A percentile compares a stretch with the other conserved stretches of the same genome.
These are phyloP conservation scores for Tricholoma hemisulphureum DNA, from an alignment of 768 basidiomycete genomes.

Conservation along the genomic window DNA sequence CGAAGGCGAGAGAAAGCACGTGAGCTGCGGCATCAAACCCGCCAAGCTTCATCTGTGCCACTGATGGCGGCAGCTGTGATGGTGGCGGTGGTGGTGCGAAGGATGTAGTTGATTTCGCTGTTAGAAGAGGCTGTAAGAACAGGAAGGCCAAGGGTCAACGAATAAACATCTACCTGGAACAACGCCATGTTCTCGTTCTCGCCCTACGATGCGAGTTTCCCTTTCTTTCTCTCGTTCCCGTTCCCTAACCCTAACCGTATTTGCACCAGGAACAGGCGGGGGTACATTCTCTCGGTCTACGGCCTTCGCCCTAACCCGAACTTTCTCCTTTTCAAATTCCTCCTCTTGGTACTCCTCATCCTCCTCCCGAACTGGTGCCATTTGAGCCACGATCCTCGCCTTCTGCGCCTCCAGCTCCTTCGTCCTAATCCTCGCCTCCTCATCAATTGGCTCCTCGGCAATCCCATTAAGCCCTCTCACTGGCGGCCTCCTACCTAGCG, in stretches of 20 bases:
- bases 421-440: conserved; percentile 41
- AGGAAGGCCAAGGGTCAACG: background rate
- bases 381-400: conserved; percentile 90
- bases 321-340: conserved; percentile 23
- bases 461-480: conserved; percentile 45
- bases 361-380: conserved; percentile 66
- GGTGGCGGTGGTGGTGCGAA: conserved; percentile 17
- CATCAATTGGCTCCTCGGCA: conserved; percentile 34
- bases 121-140: background rate
- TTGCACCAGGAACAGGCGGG: conserved; percentile 8
- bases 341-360: conserved; percentile 32
- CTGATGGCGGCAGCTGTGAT: conserved; percentile 15
- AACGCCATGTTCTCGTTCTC: conserved; percentile 2
- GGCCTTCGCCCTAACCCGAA: conserved; percentile 18
- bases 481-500: conserved; percentile 45
- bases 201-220: conserved; percentile 4
- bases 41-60: conserved; percentile 30
- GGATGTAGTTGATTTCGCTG: conserved; percentile 8
- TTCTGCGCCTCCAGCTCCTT: conserved; percentile 90
- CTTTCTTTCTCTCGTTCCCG: conserved; percentile 14
- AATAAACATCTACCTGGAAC: conserved; percentile 7
- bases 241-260: conserved; percentile 12
- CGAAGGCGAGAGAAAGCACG: conserved; percentile 57
- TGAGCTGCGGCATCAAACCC: conserved; percentile 68
- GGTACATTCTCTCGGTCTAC: conserved; percentile 34